Evolutionary conservation across 192 early-diverging fungal genomes (phyloP).

Genomic region (Coemansia sp.): DNA sequence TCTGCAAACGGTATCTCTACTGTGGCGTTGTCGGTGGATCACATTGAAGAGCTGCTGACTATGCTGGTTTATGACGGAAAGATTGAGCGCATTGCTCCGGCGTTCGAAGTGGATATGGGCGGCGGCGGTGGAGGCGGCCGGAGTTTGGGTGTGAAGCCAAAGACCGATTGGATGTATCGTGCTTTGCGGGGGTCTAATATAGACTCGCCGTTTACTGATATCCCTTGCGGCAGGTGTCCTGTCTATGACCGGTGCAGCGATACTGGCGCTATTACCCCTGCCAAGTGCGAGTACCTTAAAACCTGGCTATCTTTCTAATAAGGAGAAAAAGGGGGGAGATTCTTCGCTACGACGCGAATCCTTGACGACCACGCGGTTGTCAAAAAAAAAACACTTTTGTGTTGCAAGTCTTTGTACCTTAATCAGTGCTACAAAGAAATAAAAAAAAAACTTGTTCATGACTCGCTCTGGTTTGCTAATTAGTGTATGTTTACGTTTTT

Average conservation of each 20-base stretch:
- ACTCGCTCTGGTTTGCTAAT: neutral
- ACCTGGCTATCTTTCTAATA: constrained; percentile 75
- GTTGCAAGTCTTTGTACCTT: constrained; percentile 7
- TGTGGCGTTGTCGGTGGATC: constrained; percentile 69
- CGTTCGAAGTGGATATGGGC: constrained; percentile 59
- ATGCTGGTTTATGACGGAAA: constrained; percentile 88
- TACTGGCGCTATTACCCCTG: constrained; percentile 75
- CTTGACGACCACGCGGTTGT: constrained; percentile 5
- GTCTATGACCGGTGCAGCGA: constrained; percentile 78
- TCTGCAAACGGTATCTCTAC: constrained; percentile 69
- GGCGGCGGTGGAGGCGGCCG: constrained; percentile 61
- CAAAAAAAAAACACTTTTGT: constrained; percentile 3
- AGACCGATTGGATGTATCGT: constrained; percentile 72
- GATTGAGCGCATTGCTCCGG: constrained; percentile 68
- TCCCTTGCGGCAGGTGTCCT: constrained; percentile 91
- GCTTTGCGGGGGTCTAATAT: constrained; percentile 61
- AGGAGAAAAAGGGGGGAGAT: neutral
- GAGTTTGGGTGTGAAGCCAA: constrained; percentile 59
- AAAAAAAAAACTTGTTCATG: neutral
- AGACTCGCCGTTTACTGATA: constrained; percentile 70
- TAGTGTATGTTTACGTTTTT: neutral
- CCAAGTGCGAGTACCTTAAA: constrained; percentile 78
- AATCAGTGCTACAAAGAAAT: neutral
- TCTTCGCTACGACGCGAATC: neutral
- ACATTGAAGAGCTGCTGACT: constrained; percentile 82